Conservation (phyloP, 2,329 filamentous ascomycete genomes). For the Sclerotinia spermophila region DNA sequence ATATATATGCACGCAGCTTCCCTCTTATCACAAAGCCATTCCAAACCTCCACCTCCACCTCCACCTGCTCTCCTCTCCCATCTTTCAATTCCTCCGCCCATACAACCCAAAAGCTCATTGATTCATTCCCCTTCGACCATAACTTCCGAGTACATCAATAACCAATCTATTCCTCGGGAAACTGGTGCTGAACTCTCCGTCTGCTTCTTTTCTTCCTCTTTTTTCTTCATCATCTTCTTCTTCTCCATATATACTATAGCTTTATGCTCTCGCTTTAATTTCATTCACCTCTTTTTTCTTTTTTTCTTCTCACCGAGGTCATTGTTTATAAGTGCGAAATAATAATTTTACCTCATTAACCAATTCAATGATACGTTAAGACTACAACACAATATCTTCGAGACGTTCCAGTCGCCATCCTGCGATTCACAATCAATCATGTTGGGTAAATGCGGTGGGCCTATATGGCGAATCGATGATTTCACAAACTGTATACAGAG, state of each 20-base stretch:
- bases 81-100: background rate
- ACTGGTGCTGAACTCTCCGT: background rate
- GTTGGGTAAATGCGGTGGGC: slow-evolving; percentile 35
- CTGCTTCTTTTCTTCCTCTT: background rate
- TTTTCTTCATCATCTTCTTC: background rate
- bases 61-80: background rate
- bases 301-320: background rate
- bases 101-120: too few relatives aligned
- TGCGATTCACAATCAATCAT: slow-evolving; percentile 16
- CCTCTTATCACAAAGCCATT: background rate
- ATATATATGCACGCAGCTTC: background rate
- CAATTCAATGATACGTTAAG: slow-evolving; percentile 13
- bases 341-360: background rate
- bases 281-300: background rate
- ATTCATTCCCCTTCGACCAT: background rate
- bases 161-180: background rate
- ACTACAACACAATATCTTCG: background rate
- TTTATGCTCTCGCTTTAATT: background rate
- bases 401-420: background rate
- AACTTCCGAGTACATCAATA: background rate
- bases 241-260: background rate
- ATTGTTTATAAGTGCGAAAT: background rate
- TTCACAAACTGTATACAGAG: slow-evolving; percentile 60
- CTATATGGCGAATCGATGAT: slow-evolving; percentile 59
- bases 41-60: background rate